phyloP scores from a whole-genome alignment of 108 stramenopile genomes.

The Hondaea fermentalgiana region DNA sequence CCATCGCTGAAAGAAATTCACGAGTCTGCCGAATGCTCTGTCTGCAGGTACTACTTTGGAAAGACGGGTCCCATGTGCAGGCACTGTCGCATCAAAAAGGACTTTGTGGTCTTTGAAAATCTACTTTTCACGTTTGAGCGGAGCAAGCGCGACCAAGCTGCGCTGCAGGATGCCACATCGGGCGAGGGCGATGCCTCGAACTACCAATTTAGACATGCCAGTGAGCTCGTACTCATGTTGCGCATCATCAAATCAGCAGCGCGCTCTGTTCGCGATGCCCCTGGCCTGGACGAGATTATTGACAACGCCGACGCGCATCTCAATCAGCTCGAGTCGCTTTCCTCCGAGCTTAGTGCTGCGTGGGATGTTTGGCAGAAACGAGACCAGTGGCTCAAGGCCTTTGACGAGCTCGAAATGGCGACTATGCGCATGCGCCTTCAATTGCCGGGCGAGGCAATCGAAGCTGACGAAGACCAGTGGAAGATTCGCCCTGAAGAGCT shows the following conservation, averaged over 20 bases:
- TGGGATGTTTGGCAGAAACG: background rate
- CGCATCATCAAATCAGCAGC: background rate
- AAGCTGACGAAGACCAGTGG: constrained; percentile 12
- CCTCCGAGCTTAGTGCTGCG: background rate
- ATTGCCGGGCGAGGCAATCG: background rate
- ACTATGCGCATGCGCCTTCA: constrained; percentile 6
- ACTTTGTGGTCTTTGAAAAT: background rate
- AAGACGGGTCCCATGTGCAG: background rate
- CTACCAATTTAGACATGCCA: background rate
- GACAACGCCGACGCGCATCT: background rate
- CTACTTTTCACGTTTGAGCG: background rate
- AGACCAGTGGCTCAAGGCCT: background rate
- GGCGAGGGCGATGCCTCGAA: background rate
- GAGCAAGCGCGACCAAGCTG: background rate
- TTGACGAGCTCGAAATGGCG: background rate
- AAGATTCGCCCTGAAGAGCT: background rate
- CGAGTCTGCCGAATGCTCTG: background rate
- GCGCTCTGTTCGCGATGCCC: background rate
- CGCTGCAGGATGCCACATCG: background rate
- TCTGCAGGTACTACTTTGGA: background rate
- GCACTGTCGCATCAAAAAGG: background rate
- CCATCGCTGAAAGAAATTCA: background rate
- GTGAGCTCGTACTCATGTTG: background rate
- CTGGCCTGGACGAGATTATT: background rate
- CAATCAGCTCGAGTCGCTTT: background rate